A percentile compares a stretch with the other conserved stretches of the same genome.
These are phyloP conservation scores for Boeremia lycopersici DNA, from an alignment of 2,329 filamentous ascomycete genomes.

Conservation along the genomic window DNA sequence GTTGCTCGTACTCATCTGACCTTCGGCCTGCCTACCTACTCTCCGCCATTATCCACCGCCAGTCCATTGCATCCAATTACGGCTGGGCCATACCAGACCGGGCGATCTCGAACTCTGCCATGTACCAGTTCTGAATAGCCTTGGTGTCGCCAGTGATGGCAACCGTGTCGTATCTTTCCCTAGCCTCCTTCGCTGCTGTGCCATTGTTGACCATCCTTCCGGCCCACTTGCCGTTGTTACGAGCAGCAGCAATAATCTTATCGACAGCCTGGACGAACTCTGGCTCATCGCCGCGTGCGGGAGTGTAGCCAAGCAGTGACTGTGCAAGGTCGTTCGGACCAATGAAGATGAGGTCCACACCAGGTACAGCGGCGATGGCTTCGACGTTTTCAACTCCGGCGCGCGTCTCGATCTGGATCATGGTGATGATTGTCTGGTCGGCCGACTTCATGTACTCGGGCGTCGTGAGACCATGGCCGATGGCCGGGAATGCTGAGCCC, in stretches of 20 bases:
- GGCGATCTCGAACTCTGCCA: conserved; percentile 26
- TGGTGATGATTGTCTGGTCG: conserved; percentile 64
- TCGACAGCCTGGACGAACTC: conserved; percentile 65
- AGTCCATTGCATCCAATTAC: background rate
- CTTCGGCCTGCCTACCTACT: too few relatives aligned
- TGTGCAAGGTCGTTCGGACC: conserved; percentile 69
- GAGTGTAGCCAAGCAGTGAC: conserved; percentile 62
- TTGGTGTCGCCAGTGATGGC: conserved; percentile 55
- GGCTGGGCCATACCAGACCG: conserved; percentile 12
- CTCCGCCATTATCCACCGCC: too few relatives aligned
- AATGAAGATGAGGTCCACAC: conserved; percentile 68
- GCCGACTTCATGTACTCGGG: conserved; percentile 64
- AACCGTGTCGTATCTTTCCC: conserved; percentile 51
- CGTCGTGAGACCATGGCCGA: conserved; percentile 54
- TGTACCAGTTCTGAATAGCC: conserved; percentile 60
- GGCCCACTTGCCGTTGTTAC: conserved; percentile 68
- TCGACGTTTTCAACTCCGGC: conserved; percentile 67
- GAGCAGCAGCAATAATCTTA: conserved; percentile 58
- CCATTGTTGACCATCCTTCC: conserved; percentile 58
- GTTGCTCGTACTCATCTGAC: too few relatives aligned
- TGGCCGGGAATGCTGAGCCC: conserved; percentile 61
- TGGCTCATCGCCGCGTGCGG: conserved; percentile 59
- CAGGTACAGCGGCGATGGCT: conserved; percentile 65
- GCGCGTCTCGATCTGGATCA: conserved; percentile 71
- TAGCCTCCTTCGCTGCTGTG: conserved; percentile 47